Percentiles rank a stretch among this genome's conserved stretches.
Evolutionary conservation across 2,329 filamentous ascomycete species (phyloP).

Genomic region (Trichophyton rubrum): DNA sequence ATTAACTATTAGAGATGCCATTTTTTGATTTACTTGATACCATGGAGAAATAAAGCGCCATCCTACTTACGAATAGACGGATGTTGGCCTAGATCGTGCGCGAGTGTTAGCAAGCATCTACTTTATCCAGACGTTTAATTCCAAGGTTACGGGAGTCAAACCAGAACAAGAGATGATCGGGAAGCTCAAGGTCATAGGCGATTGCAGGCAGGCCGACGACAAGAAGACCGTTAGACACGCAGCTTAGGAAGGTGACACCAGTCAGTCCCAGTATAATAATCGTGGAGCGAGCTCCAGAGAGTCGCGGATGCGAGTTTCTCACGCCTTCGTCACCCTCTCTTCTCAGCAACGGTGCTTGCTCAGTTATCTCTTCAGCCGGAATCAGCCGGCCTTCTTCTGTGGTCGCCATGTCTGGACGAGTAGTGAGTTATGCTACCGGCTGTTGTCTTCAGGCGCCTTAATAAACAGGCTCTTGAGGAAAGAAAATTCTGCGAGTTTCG

Average conservation of each 20-base stretch:
- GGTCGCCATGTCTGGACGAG: neutral
- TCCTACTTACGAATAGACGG: constrained; percentile 7
- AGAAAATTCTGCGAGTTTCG: neutral
- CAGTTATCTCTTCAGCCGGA: neutral
- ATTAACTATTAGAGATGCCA: constrained; percentile 17
- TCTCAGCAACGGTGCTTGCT: constrained; percentile 5
- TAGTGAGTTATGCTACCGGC: neutral
- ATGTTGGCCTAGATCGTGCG: constrained; percentile 8
- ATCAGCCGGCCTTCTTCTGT: neutral
- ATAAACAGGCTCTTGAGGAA: neutral
- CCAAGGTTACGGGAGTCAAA: neutral
- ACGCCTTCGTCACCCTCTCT: neutral
- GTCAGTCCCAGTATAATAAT: constrained; percentile 9
- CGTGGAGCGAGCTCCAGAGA: constrained; percentile 6
- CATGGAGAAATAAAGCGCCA: neutral
- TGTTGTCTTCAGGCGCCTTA: neutral
- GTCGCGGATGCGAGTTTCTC: neutral
- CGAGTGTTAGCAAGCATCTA: neutral
- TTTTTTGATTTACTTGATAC: neutral
- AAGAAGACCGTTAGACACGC: constrained; percentile 29
- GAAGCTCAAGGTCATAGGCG: constrained; percentile 24
- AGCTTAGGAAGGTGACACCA: constrained; percentile 17
- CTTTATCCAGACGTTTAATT: neutral
- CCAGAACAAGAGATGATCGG: constrained; percentile 12
- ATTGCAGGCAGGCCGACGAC: constrained; percentile 34